Evolutionary conservation across 2,329 filamentous ascomycete species (phyloP).

Genomic region (Fusarium sp.): DNA sequence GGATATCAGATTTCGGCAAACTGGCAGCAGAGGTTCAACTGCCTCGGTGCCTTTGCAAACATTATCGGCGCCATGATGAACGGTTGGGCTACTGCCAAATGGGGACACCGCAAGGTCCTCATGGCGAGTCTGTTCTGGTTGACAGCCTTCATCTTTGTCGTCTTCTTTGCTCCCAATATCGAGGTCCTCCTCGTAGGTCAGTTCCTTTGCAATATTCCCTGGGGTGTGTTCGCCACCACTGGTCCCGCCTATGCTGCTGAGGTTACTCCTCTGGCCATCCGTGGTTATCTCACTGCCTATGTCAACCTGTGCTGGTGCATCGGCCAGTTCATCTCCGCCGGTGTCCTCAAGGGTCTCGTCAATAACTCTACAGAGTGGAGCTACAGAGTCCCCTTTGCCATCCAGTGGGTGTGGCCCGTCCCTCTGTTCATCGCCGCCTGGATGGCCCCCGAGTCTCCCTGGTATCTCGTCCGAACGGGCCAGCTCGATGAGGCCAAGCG

Average conservation of each 20-base stretch:
- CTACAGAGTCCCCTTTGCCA: slow-evolving; percentile 56
- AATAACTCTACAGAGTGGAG: slow-evolving; percentile 50
- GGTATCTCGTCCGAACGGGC: slow-evolving; percentile 51
- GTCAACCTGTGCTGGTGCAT: slow-evolving; percentile 60
- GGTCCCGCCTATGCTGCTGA: slow-evolving; percentile 59
- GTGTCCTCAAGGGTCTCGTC: slow-evolving; percentile 55
- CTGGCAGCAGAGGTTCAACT: slow-evolving; percentile 65
- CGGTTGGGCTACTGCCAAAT: slow-evolving; percentile 56
- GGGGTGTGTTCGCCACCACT: slow-evolving; percentile 60
- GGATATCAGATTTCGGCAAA: slow-evolving; percentile 61
- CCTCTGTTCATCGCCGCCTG: slow-evolving; percentile 49
- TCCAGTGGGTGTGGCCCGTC: slow-evolving; percentile 56
- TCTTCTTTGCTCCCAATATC: slow-evolving; percentile 61
- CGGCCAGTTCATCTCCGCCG: slow-evolving; percentile 57
- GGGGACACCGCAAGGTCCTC: slow-evolving; percentile 59
- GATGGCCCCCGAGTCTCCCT: slow-evolving; percentile 54
- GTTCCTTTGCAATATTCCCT: slow-evolving; percentile 59
- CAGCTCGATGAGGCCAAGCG: slow-evolving; percentile 49
- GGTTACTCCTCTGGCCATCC: slow-evolving; percentile 56
- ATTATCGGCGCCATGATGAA: slow-evolving; percentile 57
- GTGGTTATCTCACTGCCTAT: slow-evolving; percentile 58
- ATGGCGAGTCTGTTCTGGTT: slow-evolving; percentile 57
- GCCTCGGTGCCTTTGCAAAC: slow-evolving; percentile 50
- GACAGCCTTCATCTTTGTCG: slow-evolving; percentile 60
- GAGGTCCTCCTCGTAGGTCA: slow-evolving; percentile 59